Percentiles rank a stretch among this genome's conserved stretches.
phyloP scores from a whole-genome alignment of 176 grass and related monocot species.

The Oryza glaberrima region DNA sequence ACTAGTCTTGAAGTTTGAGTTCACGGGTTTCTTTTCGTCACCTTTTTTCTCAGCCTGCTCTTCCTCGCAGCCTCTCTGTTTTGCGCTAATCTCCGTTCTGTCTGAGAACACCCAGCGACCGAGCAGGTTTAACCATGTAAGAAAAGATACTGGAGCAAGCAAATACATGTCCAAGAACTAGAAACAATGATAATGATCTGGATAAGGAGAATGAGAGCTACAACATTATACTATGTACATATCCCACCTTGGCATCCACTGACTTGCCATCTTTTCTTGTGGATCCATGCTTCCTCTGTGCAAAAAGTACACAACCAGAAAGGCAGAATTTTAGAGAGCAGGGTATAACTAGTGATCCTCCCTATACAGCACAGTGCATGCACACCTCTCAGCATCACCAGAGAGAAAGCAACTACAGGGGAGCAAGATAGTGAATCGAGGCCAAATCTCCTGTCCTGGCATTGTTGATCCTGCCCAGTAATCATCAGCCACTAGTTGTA shows the following conservation, averaged over 20 bases:
- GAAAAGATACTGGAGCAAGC: slow-evolving; percentile 6
- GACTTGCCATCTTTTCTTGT: slow-evolving; percentile 76
- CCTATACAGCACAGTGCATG: slow-evolving; percentile 42
- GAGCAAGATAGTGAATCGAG: slow-evolving; percentile 30
- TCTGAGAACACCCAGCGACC: slow-evolving; percentile 44
- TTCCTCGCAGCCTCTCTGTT: slow-evolving; percentile 98
- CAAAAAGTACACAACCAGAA: slow-evolving; percentile 40
- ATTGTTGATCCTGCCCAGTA: slow-evolving; percentile 26
- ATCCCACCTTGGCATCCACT: slow-evolving; percentile 81
- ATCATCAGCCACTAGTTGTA: background rate
- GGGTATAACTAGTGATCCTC: slow-evolving; percentile 1
- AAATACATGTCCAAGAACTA: background rate
- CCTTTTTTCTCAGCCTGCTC: slow-evolving; percentile 98
- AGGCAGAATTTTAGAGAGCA: slow-evolving; percentile 42
- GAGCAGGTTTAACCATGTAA: background rate
- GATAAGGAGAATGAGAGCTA: background rate
- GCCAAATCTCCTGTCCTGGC: slow-evolving; percentile 46
- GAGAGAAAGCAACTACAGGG: slow-evolving; percentile 32
- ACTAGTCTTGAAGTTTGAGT: background rate
- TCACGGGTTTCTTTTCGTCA: slow-evolving; percentile 1
- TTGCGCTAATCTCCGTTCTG: slow-evolving; percentile 86
- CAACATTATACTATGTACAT: background rate
- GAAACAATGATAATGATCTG: background rate
- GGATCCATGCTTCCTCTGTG: slow-evolving; percentile 74
- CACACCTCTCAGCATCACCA: slow-evolving; percentile 28